These are phyloP conservation scores for Penicillium paradoxum DNA, from an alignment of 495 filamentous ascomycete species.

Conservation along the genomic window DNA sequence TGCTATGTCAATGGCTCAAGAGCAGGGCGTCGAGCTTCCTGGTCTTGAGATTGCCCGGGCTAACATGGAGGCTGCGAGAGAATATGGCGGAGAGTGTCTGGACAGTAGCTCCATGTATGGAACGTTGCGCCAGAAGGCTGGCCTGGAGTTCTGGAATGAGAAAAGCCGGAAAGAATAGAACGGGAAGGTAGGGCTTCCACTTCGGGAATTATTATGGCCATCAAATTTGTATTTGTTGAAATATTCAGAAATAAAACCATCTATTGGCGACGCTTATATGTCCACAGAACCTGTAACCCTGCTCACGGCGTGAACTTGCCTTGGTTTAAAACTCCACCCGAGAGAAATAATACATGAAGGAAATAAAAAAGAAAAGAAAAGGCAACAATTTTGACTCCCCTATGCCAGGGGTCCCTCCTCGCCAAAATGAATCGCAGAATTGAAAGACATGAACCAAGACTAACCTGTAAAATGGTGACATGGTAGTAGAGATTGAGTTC, in stretches of 20 bases:
- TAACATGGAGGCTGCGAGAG: conserved; percentile 40
- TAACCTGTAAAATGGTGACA: neutral
- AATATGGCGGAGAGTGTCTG: conserved; percentile 40
- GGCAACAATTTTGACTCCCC: neutral
- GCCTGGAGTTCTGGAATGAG: conserved; percentile 44
- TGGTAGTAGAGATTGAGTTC: neutral
- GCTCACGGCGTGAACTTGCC: neutral
- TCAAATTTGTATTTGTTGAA: neutral
- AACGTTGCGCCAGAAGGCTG: conserved; percentile 37
- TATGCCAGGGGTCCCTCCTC: neutral
- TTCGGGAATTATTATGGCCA: neutral
- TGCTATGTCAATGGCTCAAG: conserved; percentile 34
- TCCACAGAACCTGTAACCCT: neutral
- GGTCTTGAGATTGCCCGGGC: conserved; percentile 31
- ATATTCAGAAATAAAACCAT: neutral
- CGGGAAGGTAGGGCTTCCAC: neutral
- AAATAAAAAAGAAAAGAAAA: neutral
- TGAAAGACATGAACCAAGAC: conserved; percentile 5
- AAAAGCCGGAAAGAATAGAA: conserved; percentile 35
- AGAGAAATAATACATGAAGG: neutral
- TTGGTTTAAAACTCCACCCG: neutral
- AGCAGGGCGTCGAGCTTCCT: conserved; percentile 35
- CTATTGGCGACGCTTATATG: neutral
- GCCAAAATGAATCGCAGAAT: neutral
- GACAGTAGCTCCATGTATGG: conserved; percentile 47